Conservation (phyloP, 306 rosid genomes). For the Medicago ruthenica region DNA sequence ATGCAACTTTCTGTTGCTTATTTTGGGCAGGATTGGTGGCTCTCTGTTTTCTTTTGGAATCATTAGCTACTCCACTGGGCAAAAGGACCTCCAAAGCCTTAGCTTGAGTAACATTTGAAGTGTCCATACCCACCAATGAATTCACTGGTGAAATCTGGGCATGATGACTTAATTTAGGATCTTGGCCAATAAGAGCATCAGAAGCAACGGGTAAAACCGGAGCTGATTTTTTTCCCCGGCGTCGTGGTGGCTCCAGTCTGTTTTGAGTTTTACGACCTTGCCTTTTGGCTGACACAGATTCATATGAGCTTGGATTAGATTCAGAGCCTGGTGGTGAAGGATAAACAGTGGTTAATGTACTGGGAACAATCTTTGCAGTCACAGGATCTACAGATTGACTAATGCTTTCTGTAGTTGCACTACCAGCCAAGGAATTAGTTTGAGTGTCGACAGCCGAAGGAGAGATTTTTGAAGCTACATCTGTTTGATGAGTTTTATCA, state of each 20-base stretch:
- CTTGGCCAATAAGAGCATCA: conserved; percentile 57
- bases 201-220: conserved; percentile 45
- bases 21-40: conserved; percentile 54
- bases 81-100: conserved; percentile 57
- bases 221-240: conserved; percentile 77
- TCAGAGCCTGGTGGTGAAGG: conserved; percentile 58
- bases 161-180: conserved; percentile 58
- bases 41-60: conserved; percentile 75
- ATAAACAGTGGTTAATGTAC: conserved; percentile 38
- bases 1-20: conserved; percentile 61
- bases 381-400: conserved; percentile 43
- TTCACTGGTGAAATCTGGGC: conserved; percentile 55
- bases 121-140: conserved; percentile 53
- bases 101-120: conserved; percentile 53
- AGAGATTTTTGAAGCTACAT: conserved; percentile 43
- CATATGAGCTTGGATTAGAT: conserved; percentile 55
- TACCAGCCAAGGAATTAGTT: conserved; percentile 48
- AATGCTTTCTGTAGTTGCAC: conserved; percentile 44
- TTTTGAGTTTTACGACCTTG: conserved; percentile 79
- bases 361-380: conserved; percentile 52
- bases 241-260: conserved; percentile 78
- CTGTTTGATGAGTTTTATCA: conserved; percentile 48
- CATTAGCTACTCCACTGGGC: conserved; percentile 58
- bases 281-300: conserved; percentile 63
- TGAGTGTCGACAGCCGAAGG: conserved; percentile 52